Evolutionary conservation across 2,329 filamentous ascomycete species (phyloP), one percentile per base, ranked within the genome.

Genomic region (Blastomyces percursus): DNA sequence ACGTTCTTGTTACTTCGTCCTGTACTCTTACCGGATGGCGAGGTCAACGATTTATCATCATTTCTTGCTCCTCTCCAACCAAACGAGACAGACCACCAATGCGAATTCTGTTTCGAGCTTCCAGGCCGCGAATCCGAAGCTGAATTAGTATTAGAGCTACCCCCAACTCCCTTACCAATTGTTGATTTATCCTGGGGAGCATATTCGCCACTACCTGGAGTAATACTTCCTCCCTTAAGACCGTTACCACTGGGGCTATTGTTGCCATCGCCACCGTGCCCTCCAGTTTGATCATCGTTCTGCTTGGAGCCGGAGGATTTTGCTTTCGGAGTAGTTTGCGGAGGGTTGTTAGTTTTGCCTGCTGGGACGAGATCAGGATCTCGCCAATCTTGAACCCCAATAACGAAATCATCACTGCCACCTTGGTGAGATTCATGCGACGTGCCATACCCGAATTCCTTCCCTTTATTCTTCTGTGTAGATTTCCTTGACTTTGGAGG

Each of bases 381-480:
- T 67, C 89, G 83, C 90, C 90, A 93, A 71, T 94, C 90, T 67
- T 94, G 88, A 14, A 91, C 85, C n/a, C 89, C 90, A 69, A 93
- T 92, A 54, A 89, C 82, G 71, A 92, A 93, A 71, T 91, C 87
- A 66, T 76, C 76, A 12, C 68, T 63, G 50, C 68, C 68, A 24
- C 68, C 67, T n/a, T 68, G 64, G 40, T 68, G 65, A 46, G 46
- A 64, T 19, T 61, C 64, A 60, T 64, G 27, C 16, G 40, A 58
- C 4, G 5, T n/a, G 7, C 19, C 35, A 30, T 21, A 21, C 19
- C 59, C 50, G 63, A 32, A 60, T 59, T 38, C 60, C 56, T 69
- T 71, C 46, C 66, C 67, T 16, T 67, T 66, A 48, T 73, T 72
- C n/a, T 71, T 69, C 12, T 70, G 69, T 27, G 64, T 64, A 1